Evolutionary conservation across 2,329 filamentous ascomycete species (phyloP), one percentile per base, ranked within the genome.

Genomic region (Purpureocillium takamizusanense): DNA sequence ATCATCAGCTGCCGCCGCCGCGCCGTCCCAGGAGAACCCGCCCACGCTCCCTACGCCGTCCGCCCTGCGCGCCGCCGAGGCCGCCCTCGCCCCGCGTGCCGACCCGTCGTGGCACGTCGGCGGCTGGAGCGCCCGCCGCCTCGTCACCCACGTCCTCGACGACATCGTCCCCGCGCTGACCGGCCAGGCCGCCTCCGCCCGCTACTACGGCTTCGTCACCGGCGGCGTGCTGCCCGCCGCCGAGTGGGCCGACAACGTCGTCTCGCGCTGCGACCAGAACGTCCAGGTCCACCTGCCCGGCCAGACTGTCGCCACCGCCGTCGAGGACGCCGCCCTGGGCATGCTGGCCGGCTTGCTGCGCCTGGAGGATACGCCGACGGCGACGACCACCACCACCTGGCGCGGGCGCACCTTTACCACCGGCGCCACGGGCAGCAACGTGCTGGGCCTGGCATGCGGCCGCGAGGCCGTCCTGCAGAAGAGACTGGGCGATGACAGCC

Each of bases 181-280:
- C 49, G 73, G 69, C 13, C 74, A 78, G 51, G 80, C 77, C 47
- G 70, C 74, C 31, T 78, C 74, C 32, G 60, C 77, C 10, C 76
- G 78, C 39, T 94, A 94, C 67, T 94, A 86, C 57, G 89, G 87
- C 42, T 95, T 95, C 56, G 83, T 95, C 6, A 94, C 82, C 0
- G 90, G 90, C 33, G 84, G 86, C 12, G 69, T 73, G 7, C 84
- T 89, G 0, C 86, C 87, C 6, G 78, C 87, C 17, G 88, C 88
- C 25, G 73, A 83, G 48, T 75, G 86, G 38, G 89, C 87, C 2
- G 90, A 95, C 57, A 83, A 87, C 46, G 62, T 95, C n/a, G 87
- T 90, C 43, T 81, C 81, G 5, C 73, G 76, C 8, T 74, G 82
- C 43, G 89, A 95, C 55, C 86, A 94, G 56, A 95, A 89, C 57